These are phyloP conservation scores for Hypomontagnella submonticulosa DNA, from an alignment of 495 filamentous ascomycete genomes.

Conservation along the genomic window DNA sequence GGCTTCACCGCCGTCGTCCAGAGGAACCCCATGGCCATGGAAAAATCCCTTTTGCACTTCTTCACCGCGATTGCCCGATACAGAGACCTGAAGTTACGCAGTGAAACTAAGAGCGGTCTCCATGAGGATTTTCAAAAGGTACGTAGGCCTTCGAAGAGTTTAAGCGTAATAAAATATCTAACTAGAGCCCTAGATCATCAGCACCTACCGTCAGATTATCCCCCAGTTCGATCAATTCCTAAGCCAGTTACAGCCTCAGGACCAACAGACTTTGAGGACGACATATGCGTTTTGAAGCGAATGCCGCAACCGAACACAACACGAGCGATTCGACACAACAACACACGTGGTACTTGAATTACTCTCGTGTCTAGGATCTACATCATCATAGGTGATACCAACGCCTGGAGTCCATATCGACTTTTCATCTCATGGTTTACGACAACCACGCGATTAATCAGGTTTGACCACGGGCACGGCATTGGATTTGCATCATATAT, in stretches of 20 bases:
- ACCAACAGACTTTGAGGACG: conserved; percentile 64
- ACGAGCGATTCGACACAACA: neutral
- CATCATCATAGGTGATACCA: conserved; percentile 8
- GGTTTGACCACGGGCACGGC: conserved; percentile 12
- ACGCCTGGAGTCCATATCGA: conserved; percentile 8
- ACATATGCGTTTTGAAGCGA: conserved; percentile 41
- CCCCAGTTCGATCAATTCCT: conserved; percentile 86
- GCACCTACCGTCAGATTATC: conserved; percentile 86
- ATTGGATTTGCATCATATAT: conserved; percentile 23
- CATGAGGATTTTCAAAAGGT: conserved; percentile 61
- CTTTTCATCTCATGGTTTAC: conserved; percentile 17
- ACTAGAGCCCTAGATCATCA: conserved; percentile 69
- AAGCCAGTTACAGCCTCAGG: conserved; percentile 69
- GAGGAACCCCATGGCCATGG: conserved; percentile 91
- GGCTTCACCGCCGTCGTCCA: conserved; percentile 88
- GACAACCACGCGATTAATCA: conserved; percentile 12
- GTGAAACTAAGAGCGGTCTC: conserved; percentile 57
- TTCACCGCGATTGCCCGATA: conserved; percentile 87
- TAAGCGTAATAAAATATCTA: conserved; percentile 24
- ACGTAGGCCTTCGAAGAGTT: conserved; percentile 4
- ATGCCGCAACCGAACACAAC: neutral
- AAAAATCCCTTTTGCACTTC: conserved; percentile 81
- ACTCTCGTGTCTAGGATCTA: neutral
- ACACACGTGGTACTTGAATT: conserved; percentile 7
- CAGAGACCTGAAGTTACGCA: conserved; percentile 64